Evolutionary conservation across 2,329 filamentous ascomycete genomes (phyloP).

Genomic region (Aotearoamyces nothofagi): DNA sequence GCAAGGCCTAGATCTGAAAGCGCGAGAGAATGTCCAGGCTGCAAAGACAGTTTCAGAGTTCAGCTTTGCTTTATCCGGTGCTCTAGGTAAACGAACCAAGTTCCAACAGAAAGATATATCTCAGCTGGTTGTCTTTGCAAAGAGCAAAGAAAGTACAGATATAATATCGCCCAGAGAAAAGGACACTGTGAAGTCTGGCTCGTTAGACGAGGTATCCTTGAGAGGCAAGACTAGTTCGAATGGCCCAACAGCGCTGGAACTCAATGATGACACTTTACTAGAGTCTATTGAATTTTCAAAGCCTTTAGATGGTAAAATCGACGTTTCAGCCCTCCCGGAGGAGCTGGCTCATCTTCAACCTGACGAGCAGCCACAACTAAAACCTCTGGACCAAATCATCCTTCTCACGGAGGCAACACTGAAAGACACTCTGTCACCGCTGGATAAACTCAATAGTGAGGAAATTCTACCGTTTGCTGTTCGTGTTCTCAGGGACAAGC

Average conservation of each 20-base stretch:
- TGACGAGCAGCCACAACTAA: conserved; percentile 66
- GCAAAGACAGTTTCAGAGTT: conserved; percentile 57
- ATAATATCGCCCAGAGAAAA: conserved; percentile 7
- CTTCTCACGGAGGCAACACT: conserved; percentile 77
- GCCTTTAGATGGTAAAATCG: conserved; percentile 23
- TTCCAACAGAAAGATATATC: conserved; percentile 70
- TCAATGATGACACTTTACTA: conserved; percentile 88
- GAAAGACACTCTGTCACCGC: conserved; percentile 72
- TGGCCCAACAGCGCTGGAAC: conserved; percentile 52
- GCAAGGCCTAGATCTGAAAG: conserved; percentile 66
- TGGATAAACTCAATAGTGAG: conserved; percentile 77
- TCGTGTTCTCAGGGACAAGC: conserved; percentile 73
- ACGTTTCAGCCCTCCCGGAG: conserved; percentile 37
- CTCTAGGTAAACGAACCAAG: conserved; percentile 70
- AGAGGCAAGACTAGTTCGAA: conserved; percentile 8
- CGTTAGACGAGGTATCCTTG: too few species aligned
- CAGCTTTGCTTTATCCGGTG: conserved; percentile 69
- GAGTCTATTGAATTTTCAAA: conserved; percentile 73
- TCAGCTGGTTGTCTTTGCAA: conserved; percentile 82
- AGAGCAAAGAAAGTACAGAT: conserved; percentile 37
- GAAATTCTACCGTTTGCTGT: conserved; percentile 85
- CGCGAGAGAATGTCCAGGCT: conserved; percentile 51
- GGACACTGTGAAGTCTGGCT: conserved; percentile 2
- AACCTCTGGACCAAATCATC: conserved; percentile 78
- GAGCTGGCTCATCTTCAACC: conserved; percentile 53